Evolutionary conservation across 768 basidiomycete species (phyloP).

Genomic region (Mycena leptocephala): DNA sequence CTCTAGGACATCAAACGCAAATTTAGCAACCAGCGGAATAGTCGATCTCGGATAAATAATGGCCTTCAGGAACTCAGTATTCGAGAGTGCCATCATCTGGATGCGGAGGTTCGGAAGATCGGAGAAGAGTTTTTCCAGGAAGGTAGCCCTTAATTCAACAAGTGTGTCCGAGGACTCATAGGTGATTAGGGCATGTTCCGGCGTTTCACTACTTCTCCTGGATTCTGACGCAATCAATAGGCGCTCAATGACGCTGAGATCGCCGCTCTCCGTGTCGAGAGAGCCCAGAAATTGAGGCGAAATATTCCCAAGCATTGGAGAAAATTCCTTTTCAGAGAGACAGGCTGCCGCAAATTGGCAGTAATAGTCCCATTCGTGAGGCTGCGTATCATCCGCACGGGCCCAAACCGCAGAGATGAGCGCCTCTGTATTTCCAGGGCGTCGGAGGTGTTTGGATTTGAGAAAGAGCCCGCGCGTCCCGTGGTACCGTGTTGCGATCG

Average conservation of each 20-base stretch:
- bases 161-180: too few species aligned
- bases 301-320: neutral
- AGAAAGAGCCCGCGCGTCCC: neutral
- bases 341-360: neutral
- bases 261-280: neutral
- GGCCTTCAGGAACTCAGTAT: too few species aligned
- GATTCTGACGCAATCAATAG: neutral
- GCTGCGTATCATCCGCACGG: neutral
- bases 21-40: too few species aligned
- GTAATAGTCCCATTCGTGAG: neutral
- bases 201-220: too few species aligned
- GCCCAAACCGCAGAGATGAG: neutral
- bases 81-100: too few species aligned
- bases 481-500: neutral
- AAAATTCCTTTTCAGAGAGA: neutral
- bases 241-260: neutral
- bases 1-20: too few species aligned
- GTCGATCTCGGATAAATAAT: too few species aligned
- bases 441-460: neutral
- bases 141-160: too few species aligned
- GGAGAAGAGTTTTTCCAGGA: too few species aligned
- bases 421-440: neutral
- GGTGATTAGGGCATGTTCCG: too few species aligned
- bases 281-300: neutral
- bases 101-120: too few species aligned